Base-by-base conservation (phyloP, 352 stramenopile species). In the Thalassiosira hispida region DNA sequence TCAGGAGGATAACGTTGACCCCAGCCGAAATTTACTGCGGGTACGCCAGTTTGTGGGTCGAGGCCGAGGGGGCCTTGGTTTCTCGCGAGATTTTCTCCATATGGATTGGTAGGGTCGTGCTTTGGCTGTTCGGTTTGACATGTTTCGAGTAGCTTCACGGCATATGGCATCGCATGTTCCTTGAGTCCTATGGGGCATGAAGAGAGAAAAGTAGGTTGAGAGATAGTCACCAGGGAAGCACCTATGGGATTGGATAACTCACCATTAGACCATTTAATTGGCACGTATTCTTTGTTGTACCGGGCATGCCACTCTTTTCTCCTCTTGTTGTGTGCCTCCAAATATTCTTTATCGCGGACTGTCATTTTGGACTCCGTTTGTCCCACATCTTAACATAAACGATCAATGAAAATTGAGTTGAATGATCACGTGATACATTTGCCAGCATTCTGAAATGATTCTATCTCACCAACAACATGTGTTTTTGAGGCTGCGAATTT, bases 241-340 rank as follows among this genome's bases (percentile, higher is more conserved):
- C 7, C 1, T 22, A 5, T n/a, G 35, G 1, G n/a, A 44, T 61
- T 8, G 31, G 31, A 61, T n/a, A 44, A 44, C 31, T 61, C 40
- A 69, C 44, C 23, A 29, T 23, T 40, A 25, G 29, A 59, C 67
- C 67, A 76, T 44, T 68, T 67, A 7, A 76, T 38, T 14, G 67
- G 67, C n/a, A 76, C 44, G 20, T 76, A 76, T 52, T 66, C 23
- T 29, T 66, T 67, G 23, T 68, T 67, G 25, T 76, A 76, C 14
- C 42, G 38, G 11, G 29, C 12, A 38, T 76, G 67, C 53, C 56
- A 76, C 12, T 67, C 55, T 5, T 60, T 52, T 52, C 67, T 59
- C 0, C 67, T 52, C 31, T 49, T 66, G 44, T 76, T 76, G 46
- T 76, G 67, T 18, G 67, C 67, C 31, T 61, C 46, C 16, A 76